These are phyloP conservation scores for Penicillium griseofulvum DNA, from an alignment of 2,329 filamentous ascomycete genomes.

Conservation along the genomic window DNA sequence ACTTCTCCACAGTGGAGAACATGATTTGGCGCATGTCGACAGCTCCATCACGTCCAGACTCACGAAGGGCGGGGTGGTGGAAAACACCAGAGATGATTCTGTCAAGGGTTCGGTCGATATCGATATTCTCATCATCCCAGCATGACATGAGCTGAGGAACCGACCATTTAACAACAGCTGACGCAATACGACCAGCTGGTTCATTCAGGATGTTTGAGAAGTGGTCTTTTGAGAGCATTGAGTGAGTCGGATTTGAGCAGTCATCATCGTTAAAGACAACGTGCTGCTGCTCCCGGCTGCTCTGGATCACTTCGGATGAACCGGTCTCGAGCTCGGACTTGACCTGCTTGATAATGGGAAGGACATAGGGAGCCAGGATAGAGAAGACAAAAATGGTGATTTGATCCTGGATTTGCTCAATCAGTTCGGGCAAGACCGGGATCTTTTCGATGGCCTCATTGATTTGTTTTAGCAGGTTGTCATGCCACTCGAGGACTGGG, in stretches of 20 bases:
- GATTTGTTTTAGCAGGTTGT: slow-evolving; percentile 79
- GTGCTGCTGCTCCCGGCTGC: slow-evolving; percentile 77
- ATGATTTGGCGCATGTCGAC: slow-evolving; percentile 70
- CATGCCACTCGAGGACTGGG: slow-evolving; percentile 87
- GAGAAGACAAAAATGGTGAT: slow-evolving; percentile 87
- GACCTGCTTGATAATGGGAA: slow-evolving; percentile 82
- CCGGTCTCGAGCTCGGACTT: slow-evolving; percentile 83
- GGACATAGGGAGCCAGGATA: slow-evolving; percentile 81
- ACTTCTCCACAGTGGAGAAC: slow-evolving; percentile 75
- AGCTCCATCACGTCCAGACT: slow-evolving; percentile 67
- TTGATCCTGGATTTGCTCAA: slow-evolving; percentile 84
- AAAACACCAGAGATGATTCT: slow-evolving; percentile 79
- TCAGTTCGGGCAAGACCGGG: slow-evolving; percentile 76
- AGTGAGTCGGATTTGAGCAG: slow-evolving; percentile 81
- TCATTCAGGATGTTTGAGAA: slow-evolving; percentile 91
- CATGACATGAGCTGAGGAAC: slow-evolving; percentile 85
- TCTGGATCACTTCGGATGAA: slow-evolving; percentile 81
- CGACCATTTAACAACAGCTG: slow-evolving; percentile 75
- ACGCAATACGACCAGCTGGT: slow-evolving; percentile 77
- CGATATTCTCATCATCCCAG: slow-evolving; percentile 74
- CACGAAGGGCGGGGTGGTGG: slow-evolving; percentile 80
- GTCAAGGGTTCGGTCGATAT: slow-evolving; percentile 68
- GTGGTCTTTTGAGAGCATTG: slow-evolving; percentile 94
- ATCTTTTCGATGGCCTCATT: slow-evolving; percentile 77
- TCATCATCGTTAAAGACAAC: slow-evolving; percentile 80